A percentile compares a stretch with the other conserved stretches of the same genome.
Evolutionary conservation across 495 filamentous ascomycete species (phyloP).

Genomic region (Lepidopterella palustris): DNA sequence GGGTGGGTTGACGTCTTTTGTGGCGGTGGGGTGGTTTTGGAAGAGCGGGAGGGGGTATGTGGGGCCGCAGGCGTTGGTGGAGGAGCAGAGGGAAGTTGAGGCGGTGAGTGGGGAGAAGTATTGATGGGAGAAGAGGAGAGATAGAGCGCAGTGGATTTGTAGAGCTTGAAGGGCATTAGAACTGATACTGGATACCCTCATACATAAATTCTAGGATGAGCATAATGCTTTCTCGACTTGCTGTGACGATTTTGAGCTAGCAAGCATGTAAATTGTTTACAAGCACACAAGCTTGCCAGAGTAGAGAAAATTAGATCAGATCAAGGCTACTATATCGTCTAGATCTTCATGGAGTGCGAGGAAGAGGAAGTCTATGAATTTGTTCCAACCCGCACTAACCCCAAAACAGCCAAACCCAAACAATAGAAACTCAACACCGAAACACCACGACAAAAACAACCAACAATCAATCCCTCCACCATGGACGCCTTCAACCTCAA

Average conservation of each 20-base stretch:
- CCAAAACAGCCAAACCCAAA: neutral
- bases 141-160: too few species aligned
- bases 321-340: too few species aligned
- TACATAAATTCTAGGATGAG: too few species aligned
- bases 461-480: neutral
- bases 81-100: neutral
- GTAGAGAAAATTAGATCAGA: too few species aligned
- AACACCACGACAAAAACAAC: neutral
- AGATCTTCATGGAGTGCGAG: neutral
- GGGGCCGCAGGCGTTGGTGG: conserved; percentile 21
- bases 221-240: too few species aligned
- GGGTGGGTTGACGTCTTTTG: conserved; percentile 29
- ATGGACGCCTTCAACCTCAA: conserved; percentile 79
- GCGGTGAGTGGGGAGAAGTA: neutral
- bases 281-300: too few species aligned
- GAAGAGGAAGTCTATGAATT: too few species aligned
- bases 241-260: too few species aligned
- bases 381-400: neutral
- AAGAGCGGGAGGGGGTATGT: conserved; percentile 28
- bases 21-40: conserved; percentile 24
- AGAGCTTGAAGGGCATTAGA: too few species aligned
- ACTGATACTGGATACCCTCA: too few species aligned
- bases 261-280: too few species aligned
- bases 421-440: neutral
- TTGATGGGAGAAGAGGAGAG: neutral